These are phyloP conservation scores for Papiliotrema nemorosa DNA, from an alignment of 1,284 basidiomycete genomes.

Conservation along the genomic window DNA sequence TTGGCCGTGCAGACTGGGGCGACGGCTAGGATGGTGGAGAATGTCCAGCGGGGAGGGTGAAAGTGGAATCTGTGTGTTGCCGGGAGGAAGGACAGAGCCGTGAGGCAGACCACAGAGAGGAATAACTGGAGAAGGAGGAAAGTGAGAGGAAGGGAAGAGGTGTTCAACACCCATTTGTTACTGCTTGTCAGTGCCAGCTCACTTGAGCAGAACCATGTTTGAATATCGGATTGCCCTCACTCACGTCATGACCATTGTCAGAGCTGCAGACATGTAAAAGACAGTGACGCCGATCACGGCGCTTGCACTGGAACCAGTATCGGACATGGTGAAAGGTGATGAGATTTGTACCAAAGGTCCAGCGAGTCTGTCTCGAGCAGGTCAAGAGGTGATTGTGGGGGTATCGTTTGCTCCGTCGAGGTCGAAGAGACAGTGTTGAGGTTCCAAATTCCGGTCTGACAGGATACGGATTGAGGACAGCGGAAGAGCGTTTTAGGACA, in stretches of 20 bases:
- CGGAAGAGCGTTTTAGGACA: no score
- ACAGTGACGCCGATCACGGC: conserved; percentile 63
- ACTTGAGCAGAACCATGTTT: no score
- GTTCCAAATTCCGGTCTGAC: no score
- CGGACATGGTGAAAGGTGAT: not conserved
- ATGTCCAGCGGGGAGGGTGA: conserved; percentile 16
- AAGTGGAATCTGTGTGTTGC: conserved; percentile 6
- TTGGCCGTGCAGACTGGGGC: conserved; percentile 19
- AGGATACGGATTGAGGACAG: no score
- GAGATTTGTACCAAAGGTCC: no score
- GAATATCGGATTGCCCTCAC: no score
- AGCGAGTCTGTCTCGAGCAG: no score
- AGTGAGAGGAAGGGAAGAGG: conserved; percentile 63
- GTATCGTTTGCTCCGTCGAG: no score
- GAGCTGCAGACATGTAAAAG: conserved; percentile 71
- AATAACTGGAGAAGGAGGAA: conserved; percentile 66
- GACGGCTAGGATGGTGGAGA: conserved; percentile 29
- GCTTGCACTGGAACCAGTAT: not conserved
- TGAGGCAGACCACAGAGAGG: conserved; percentile 60
- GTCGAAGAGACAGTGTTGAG: no score
- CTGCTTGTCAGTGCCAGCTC: conserved; percentile 9
- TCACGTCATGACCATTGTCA: conserved; percentile 51
- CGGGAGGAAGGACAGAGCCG: conserved; percentile 10
- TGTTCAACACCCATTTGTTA: conserved; percentile 55
- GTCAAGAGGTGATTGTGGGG: no score